Base-by-base conservation (phyloP, 768 basidiomycete genomes). In the Leccinum sublutescens region DNA sequence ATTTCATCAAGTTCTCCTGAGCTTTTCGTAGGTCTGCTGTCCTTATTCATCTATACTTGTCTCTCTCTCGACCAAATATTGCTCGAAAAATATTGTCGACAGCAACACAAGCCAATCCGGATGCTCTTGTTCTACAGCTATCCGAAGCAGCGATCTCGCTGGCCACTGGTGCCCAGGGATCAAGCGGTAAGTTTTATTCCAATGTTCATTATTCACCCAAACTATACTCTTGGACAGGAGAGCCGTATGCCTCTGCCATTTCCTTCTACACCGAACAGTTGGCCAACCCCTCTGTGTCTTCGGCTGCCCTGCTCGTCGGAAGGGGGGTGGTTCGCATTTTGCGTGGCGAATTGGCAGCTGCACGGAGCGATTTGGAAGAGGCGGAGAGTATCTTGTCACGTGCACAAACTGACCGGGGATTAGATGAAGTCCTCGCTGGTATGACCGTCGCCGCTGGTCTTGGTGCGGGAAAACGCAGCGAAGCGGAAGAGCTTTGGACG, bases 81-180 rank as follows among this genome's bases (percentile, higher is more conserved):
- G 95, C 95, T 27, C 89, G 87, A 74, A 90, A 87, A 68, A 88
- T 92, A 66, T 88, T 92, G 69, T 87, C 91, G 33, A 82, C 86
- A 23, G 90, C 92, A 25, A 89, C 94, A 74, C 83, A 81, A 55
- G 91, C 87, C 80, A 91, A 91, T 7, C 94, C 95, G 70, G 95
- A 97, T 71, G 89, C 94, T 67, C 82, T 93, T 17, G 82, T 98
- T 38, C 78, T 98, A 19, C 94, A 96, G 69, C 82, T 88, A 63
- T 93, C 95, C 60, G 95, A 98, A 77, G 88, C 94, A 14, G 85
- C 81, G 21, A 86, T 93, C 58, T 85, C 87, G 29, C 80, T 93
- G 55, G 84, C 84, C 33, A 88, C 89, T 4, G 89, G 88, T 9
- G 85, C 84, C 61, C 90, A 91, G 64, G 80, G 79, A 49, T 89